Percentiles rank a stretch among this genome's conserved stretches.
Evolutionary conservation across 2,329 filamentous ascomycete species (phyloP).

Genomic region (Mariannaea sp.): DNA sequence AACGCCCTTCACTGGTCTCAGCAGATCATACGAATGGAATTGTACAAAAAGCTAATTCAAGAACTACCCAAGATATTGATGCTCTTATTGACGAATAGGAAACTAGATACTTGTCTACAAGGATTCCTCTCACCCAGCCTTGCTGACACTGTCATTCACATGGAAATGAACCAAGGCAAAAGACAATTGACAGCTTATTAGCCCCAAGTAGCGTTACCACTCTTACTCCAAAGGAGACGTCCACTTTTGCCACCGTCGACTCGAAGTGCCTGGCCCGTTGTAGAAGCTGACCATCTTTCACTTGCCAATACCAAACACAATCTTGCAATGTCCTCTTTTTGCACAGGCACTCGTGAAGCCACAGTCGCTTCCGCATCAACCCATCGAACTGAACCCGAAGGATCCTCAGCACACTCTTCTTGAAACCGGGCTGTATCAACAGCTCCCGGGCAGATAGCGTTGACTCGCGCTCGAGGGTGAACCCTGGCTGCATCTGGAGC

Average conservation of each 20-base stretch:
- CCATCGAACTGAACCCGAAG: not conserved
- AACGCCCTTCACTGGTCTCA: too few species aligned
- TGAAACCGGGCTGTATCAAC: slow-evolving; percentile 3
- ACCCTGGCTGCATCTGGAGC: slow-evolving; percentile 2
- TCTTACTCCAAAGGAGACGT: not conserved
- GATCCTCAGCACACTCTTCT: not conserved
- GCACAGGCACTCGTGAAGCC: not conserved
- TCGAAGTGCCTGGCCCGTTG: not conserved
- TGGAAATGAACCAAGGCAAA: too few species aligned
- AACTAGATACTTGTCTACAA: too few species aligned
- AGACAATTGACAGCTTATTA: too few species aligned
- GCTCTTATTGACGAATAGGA: too few species aligned
- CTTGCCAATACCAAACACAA: not conserved
- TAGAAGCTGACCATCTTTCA: slow-evolving; percentile 1
- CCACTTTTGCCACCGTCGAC: slow-evolving; percentile 7
- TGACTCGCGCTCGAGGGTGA: not conserved
- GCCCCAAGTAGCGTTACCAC: not conserved
- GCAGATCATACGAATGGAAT: too few species aligned
- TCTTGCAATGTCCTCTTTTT: not conserved
- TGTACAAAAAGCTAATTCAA: too few species aligned
- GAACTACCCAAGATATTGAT: too few species aligned
- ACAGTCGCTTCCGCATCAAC: slow-evolving; percentile 5
- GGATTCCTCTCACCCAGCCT: too few species aligned
- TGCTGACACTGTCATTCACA: too few species aligned
- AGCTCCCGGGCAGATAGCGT: slow-evolving; percentile 4